Conservation (phyloP, 495 filamentous ascomycete genomes). For the Oleoguttula mirabilis region DNA sequence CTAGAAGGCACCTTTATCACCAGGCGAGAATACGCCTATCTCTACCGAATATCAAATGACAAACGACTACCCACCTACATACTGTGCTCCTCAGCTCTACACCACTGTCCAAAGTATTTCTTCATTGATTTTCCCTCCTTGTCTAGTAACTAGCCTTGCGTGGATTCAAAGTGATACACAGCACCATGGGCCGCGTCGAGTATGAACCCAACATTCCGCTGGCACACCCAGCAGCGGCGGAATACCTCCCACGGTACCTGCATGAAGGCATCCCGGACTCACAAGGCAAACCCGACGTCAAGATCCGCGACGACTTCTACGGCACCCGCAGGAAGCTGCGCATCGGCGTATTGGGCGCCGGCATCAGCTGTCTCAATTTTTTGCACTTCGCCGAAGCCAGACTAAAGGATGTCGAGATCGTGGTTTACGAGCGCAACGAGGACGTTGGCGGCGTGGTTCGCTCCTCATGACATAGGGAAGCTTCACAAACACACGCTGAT, state of each 20-base stretch:
- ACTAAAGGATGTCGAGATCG: constrained; percentile 11
- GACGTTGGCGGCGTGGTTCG: constrained; percentile 9
- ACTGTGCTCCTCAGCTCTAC: too few species aligned
- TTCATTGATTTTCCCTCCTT: too few species aligned
- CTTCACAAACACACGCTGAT: too few species aligned
- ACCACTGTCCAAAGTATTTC: too few species aligned
- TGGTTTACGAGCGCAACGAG: constrained; percentile 10
- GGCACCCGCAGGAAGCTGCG: constrained; percentile 7
- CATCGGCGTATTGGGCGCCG: constrained; percentile 6
- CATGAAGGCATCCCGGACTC: constrained; percentile 4
- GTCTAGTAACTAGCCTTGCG: too few species aligned
- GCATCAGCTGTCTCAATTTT: constrained; percentile 8
- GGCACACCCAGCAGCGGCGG: constrained; percentile 3
- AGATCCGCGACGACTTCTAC: constrained; percentile 12
- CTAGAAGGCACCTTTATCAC: too few species aligned
- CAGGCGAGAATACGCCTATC: too few species aligned
- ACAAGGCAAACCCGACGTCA: constrained; percentile 1
- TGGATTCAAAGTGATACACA: too few species aligned
- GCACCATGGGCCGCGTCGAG: background rate
- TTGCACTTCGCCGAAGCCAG: constrained; percentile 6
- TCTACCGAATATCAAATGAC: too few species aligned
- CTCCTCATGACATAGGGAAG: too few species aligned
- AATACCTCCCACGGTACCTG: constrained; percentile 4
- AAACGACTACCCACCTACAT: too few species aligned
- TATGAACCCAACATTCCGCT: background rate